Evolutionary conservation across 352 stramenopile genomes (phyloP), one percentile per base, ranked within the genome.

Genomic region (Pythium periplocum): DNA sequence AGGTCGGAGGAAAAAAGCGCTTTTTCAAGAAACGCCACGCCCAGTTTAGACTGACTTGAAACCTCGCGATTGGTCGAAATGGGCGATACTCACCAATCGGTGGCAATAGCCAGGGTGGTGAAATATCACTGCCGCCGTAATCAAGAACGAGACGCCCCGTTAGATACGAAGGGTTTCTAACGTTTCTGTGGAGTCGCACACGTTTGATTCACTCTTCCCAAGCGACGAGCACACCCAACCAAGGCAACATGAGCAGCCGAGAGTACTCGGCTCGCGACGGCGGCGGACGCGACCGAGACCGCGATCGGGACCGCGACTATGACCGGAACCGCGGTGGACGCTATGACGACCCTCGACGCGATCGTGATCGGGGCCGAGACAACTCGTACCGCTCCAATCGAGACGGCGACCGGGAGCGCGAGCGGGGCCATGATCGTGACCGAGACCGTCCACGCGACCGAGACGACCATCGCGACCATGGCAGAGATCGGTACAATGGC

Each of bases 401-500:
- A 37, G 55, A 60, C 31, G 46, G 62, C 11, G 61, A 71, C 48
- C 45, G 60, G 34, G 57, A 37, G 46, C 59, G 63, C 12, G 57
- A 69, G 45, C 51, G 45, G 4, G 62, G 59, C 8, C 58, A 67
- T 4, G 68, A 76, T 4, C 57, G 43, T 37, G 50, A 60, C 26
- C 51, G 43, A 9, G 52, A 65, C 12, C 51, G 49, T 5, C 41
- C 55, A 10, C 53, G 53, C 6, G 51, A 63, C 45, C 47, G 62
- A 30, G 42, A 58, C 7, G 43, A 56, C 31, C 39, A 50, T 26
- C 51, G 51, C 11, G 62, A 55, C 31, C 45, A 66, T 8, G 63
- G 73, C 51, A 61, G 73, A 4, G 73, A 82, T 9, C 62, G 39
- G 10, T 34, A 47, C 6, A 57, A 36, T 40, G 41, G 46, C 11